Percentiles rank a stretch among this genome's conserved stretches.
Conservation (phyloP, 352 stramenopile genomes). For the Aphanomyces cochlioides region DNA sequence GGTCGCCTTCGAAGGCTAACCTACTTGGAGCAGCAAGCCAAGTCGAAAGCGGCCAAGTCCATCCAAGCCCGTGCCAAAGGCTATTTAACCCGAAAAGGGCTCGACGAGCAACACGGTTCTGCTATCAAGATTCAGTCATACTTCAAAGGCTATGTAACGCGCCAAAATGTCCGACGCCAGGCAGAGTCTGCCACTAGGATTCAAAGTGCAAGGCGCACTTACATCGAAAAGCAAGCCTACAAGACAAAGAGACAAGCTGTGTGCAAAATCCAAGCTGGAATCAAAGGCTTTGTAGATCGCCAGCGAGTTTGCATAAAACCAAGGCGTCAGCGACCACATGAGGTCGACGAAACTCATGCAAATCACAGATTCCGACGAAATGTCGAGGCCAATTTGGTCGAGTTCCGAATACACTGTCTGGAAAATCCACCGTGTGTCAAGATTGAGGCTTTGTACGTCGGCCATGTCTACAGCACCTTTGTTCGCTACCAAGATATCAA, state of each 20-base stretch:
- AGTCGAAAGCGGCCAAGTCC: slow-evolving; percentile 9
- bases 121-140: slow-evolving; percentile 20
- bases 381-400: slow-evolving; percentile 17
- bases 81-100: slow-evolving; percentile 1
- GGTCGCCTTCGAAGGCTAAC: not conserved
- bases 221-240: slow-evolving; percentile 11
- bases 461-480: slow-evolving; percentile 22
- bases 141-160: not conserved
- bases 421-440: slow-evolving; percentile 23
- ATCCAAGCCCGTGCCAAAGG: slow-evolving; percentile 27
- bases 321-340: not conserved
- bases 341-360: slow-evolving; percentile 9
- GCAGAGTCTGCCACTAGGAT: slow-evolving; percentile 10
- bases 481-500: slow-evolving; percentile 25
- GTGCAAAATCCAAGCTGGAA: slow-evolving; percentile 26
- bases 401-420: slow-evolving; percentile 29
- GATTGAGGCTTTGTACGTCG: slow-evolving; percentile 11
- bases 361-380: slow-evolving; percentile 17
- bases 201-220: not conserved
- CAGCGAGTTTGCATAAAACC: slow-evolving; percentile 12
- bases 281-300: slow-evolving; percentile 9
- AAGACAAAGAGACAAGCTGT: not conserved
- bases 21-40: slow-evolving; percentile 17
- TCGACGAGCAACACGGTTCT: not conserved
- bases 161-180: not conserved